A percentile compares a stretch with the other conserved stretches of the same genome.
Conservation (phyloP, 805 yeast species). For the Monosporozyma yasuniensis region DNA sequence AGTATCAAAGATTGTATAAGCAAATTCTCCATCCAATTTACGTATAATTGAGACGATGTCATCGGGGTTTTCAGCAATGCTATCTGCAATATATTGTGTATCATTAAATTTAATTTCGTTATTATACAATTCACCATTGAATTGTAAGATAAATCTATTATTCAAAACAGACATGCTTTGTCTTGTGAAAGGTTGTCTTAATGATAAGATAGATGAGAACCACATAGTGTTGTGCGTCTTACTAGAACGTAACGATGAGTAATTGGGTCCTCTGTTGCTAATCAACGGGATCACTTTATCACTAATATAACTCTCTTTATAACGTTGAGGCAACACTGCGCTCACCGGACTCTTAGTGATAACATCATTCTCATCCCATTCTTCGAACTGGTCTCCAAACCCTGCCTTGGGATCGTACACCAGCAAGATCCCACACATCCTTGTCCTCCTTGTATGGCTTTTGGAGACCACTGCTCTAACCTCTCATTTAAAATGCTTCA, state of each 20-base stretch:
- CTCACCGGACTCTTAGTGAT: too few relatives aligned
- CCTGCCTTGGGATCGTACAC: conserved; percentile 26
- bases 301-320: conserved; percentile 15
- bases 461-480: too few relatives aligned
- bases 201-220: conserved; percentile 68
- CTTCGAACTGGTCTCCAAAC: conserved; percentile 40
- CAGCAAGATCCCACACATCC: conserved; percentile 1
- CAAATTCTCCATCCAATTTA: conserved; percentile 71
- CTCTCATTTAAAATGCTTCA: too few relatives aligned
- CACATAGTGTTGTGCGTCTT: conserved; percentile 20
- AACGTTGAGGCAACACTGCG: too few relatives aligned
- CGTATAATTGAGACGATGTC: conserved; percentile 38
- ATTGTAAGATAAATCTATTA: conserved; percentile 47
- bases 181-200: conserved; percentile 65
- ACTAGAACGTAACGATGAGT: conserved; percentile 26
- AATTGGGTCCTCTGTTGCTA: conserved; percentile 59
- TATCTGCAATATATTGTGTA: conserved; percentile 42
- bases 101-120: conserved; percentile 51
- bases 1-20: conserved; percentile 47
- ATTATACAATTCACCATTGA: conserved; percentile 86
- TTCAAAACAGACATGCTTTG: conserved; percentile 55
- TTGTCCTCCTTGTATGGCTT: not conserved
- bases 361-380: conserved; percentile 10
- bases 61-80: conserved; percentile 23
- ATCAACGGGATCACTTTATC: conserved; percentile 37